Percentiles rank a stretch among this genome's conserved stretches.
Conservation (phyloP, 441 rosid genomes). For the Erysimum cheiri region DNA sequence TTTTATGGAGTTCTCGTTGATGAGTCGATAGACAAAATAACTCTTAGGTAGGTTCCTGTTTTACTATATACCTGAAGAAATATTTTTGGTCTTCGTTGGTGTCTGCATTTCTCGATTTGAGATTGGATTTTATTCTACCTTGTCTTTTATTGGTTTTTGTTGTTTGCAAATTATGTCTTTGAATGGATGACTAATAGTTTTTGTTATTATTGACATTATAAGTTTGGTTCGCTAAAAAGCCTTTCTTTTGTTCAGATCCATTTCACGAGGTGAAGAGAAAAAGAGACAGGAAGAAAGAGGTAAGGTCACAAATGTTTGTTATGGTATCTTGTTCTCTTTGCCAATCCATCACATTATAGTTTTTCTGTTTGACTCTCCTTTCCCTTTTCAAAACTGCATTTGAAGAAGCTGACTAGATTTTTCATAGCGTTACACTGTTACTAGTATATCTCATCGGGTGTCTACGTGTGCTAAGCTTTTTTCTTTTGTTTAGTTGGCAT, state of each 20-base stretch:
- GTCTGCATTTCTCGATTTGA: not conserved
- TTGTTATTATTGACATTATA: not conserved
- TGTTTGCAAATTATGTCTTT: not conserved
- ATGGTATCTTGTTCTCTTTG: not conserved
- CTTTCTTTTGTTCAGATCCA: constrained; percentile 60
- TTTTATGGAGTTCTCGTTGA: constrained; percentile 1
- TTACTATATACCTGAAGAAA: not conserved
- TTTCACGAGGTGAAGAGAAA: constrained; percentile 85
- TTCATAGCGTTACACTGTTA: not conserved
- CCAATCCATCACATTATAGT: not conserved
- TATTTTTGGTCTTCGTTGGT: not conserved
- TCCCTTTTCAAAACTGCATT: not conserved
- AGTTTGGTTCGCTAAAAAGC: constrained; percentile 26
- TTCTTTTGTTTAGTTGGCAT: not conserved
- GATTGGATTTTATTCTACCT: not conserved
- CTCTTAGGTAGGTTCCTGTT: constrained; percentile 1
- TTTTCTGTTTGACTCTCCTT: not conserved
- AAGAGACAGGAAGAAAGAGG: constrained; percentile 91
- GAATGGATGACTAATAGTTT: not conserved
- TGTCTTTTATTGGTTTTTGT: not conserved
- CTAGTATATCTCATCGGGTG: not conserved
- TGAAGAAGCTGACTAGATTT: constrained; percentile 2
- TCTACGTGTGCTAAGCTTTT: not conserved
- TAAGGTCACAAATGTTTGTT: constrained; percentile 35
- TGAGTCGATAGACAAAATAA: not conserved